Conservation (phyloP, 768 basidiomycete genomes). For the Hortiboletus flavorubellus region DNA sequence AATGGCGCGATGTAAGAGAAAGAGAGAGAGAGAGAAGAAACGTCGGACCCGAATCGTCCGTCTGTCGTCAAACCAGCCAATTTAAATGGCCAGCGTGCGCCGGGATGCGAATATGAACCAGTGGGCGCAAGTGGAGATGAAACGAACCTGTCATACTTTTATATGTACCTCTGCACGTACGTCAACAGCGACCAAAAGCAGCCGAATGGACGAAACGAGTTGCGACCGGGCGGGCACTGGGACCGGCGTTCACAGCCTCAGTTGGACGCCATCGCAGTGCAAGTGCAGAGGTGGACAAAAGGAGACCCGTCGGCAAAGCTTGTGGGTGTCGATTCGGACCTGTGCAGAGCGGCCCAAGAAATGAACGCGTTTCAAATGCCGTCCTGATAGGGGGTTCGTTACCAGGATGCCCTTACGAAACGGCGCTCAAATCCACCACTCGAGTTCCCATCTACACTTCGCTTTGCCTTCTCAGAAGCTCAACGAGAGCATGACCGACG, state of each 20-base stretch:
- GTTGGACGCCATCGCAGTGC: too few relatives aligned
- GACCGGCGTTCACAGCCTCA: constrained; percentile 9
- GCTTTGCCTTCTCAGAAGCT: not conserved
- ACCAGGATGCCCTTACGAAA: constrained; percentile 1
- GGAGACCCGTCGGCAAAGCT: too few relatives aligned
- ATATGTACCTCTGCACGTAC: constrained; percentile 8
- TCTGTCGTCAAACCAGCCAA: not conserved
- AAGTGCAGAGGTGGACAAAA: constrained; percentile 1
- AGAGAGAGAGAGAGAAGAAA: not conserved
- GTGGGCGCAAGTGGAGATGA: constrained; percentile 5
- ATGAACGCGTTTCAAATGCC: too few relatives aligned
- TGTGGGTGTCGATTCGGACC: too few relatives aligned
- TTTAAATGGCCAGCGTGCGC: too few relatives aligned
- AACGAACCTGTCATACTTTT: constrained; percentile 1
- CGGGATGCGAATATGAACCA: not conserved
- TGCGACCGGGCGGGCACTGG: not conserved
- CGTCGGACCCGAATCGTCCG: not conserved
- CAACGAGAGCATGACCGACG: not conserved
- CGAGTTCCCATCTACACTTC: too few relatives aligned
- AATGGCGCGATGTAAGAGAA: not conserved
- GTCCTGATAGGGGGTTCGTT: constrained; percentile 15
- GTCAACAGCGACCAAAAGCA: constrained; percentile 9
- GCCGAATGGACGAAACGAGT: constrained; percentile 22
- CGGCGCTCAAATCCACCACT: too few relatives aligned
- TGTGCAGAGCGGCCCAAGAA: too few relatives aligned